phyloP scores from a whole-genome alignment of 2,329 filamentous ascomycete genomes.

The Coniochaeta sp. region DNA sequence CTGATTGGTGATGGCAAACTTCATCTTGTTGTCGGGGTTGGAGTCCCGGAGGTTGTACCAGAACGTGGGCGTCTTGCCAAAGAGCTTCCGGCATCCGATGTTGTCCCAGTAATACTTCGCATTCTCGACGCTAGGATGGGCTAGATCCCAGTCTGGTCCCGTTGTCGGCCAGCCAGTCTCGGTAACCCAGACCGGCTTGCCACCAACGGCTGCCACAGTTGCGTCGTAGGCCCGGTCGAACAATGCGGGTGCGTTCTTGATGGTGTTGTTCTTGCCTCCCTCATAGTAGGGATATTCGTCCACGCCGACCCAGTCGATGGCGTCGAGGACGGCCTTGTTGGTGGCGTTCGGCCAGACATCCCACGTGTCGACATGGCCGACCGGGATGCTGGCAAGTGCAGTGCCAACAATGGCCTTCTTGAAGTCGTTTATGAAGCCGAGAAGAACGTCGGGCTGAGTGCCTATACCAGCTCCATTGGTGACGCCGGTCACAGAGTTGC shows the following conservation, averaged over 20 bases:
- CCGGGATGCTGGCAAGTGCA: slow-evolving; percentile 36
- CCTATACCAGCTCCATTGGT: slow-evolving; percentile 56
- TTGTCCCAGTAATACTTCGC: slow-evolving; percentile 57
- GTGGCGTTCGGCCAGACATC: slow-evolving; percentile 51
- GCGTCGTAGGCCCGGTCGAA: slow-evolving; percentile 44
- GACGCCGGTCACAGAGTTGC: slow-evolving; percentile 51
- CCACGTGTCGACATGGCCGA: slow-evolving; percentile 65
- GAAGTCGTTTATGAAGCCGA: slow-evolving; percentile 60
- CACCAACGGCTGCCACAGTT: slow-evolving; percentile 34
- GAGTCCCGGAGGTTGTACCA: slow-evolving; percentile 57
- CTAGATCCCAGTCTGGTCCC: slow-evolving; percentile 46
- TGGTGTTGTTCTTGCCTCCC: slow-evolving; percentile 44
- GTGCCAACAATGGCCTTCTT: slow-evolving; percentile 45
- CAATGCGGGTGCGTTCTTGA: slow-evolving; percentile 44
- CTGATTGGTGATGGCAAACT: slow-evolving; percentile 49
- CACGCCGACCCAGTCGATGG: slow-evolving; percentile 56
- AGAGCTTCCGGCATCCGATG: slow-evolving; percentile 52
- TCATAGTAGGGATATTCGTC: slow-evolving; percentile 64
- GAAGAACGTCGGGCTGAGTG: slow-evolving; percentile 48
- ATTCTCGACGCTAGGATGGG: slow-evolving; percentile 46
- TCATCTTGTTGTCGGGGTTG: slow-evolving; percentile 50
- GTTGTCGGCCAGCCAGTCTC: slow-evolving; percentile 59
- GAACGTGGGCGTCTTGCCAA: slow-evolving; percentile 47
- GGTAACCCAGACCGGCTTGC: slow-evolving; percentile 52
- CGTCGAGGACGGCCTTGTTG: slow-evolving; percentile 53